Conservation (phyloP, 2,329 filamentous ascomycete species). For the Clonostachys chloroleuca region DNA sequence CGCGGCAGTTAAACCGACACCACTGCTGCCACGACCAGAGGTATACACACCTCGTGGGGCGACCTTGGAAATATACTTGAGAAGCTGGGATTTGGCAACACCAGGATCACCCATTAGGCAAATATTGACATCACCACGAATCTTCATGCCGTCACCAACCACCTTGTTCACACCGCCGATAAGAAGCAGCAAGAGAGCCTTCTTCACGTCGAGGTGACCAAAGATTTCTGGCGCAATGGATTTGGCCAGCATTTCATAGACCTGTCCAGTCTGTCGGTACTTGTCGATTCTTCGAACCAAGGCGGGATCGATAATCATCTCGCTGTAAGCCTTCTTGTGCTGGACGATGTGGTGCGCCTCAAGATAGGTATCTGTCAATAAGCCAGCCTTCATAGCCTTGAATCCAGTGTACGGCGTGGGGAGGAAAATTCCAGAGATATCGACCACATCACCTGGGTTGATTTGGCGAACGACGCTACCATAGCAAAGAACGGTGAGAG, state of each 20-base stretch:
- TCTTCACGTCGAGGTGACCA: constrained; percentile 95
- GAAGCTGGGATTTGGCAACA: constrained; percentile 97
- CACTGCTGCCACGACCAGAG: constrained; percentile 74
- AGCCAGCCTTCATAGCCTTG: constrained; percentile 89
- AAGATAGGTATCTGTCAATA: constrained; percentile 95
- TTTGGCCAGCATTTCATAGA: constrained; percentile 92
- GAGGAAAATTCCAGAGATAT: constrained; percentile 91
- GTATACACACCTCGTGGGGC: constrained; percentile 88
- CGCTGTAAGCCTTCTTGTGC: constrained; percentile 97
- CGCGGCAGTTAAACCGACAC: constrained; percentile 76
- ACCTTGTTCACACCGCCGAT: constrained; percentile 96
- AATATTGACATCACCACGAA: constrained; percentile 97
- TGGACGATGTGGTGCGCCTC: constrained; percentile 92
- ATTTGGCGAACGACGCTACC: constrained; percentile 81
- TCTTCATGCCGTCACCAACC: constrained; percentile 97
- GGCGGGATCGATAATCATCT: constrained; percentile 77
- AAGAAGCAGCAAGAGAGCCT: constrained; percentile 88
- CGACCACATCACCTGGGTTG: constrained; percentile 90
- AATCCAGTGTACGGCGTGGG: constrained; percentile 99
- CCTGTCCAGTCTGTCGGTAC: constrained; percentile 78
- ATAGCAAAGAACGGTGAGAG: constrained; percentile 84
- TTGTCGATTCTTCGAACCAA: constrained; percentile 82
- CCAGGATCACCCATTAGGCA: constrained; percentile 99
- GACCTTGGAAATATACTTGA: constrained; percentile 98
- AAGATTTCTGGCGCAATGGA: constrained; percentile 98